These are phyloP conservation scores for Colletotrichum sidae DNA, from an alignment of 2,329 filamentous ascomycete species.

Conservation along the genomic window DNA sequence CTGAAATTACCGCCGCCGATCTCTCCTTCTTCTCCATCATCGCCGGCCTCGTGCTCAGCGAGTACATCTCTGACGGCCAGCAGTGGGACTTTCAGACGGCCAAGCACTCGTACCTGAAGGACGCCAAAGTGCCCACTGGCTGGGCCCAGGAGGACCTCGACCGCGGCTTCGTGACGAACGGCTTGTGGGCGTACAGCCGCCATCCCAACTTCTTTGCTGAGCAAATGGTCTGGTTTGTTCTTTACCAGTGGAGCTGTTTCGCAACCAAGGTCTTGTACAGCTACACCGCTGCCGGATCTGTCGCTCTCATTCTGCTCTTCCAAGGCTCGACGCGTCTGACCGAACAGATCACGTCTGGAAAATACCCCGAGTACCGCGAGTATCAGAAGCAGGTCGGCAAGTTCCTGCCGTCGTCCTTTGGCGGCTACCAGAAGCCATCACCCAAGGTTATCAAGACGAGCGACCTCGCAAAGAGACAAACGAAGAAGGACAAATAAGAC, in stretches of 20 bases:
- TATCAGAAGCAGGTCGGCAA: slow-evolving; percentile 87
- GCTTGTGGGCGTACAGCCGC: slow-evolving; percentile 87
- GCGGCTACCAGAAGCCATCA: slow-evolving; percentile 55
- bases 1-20: slow-evolving; percentile 57
- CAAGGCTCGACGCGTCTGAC: slow-evolving; percentile 91
- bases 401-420: slow-evolving; percentile 76
- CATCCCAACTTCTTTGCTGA: slow-evolving; percentile 97
- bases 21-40: slow-evolving; percentile 58
- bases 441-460: slow-evolving; percentile 64
- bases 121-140: slow-evolving; percentile 74
- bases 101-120: slow-evolving; percentile 80
- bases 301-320: slow-evolving; percentile 82
- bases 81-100: slow-evolving; percentile 92
- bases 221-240: slow-evolving; percentile 86
- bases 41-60: slow-evolving; percentile 67
- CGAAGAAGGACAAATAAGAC: slow-evolving; percentile 50
- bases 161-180: slow-evolving; percentile 86
- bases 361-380: slow-evolving; percentile 88
- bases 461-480: slow-evolving; percentile 59
- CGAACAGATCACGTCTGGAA: slow-evolving; percentile 80
- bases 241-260: slow-evolving; percentile 91
- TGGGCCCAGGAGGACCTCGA: slow-evolving; percentile 83
- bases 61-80: slow-evolving; percentile 89
- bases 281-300: slow-evolving; percentile 80
- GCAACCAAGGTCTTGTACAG: slow-evolving; percentile 77